Percentiles rank a stretch among this genome's conserved stretches.
Evolutionary conservation across 2,329 filamentous ascomycete genomes (phyloP).

Genomic region (Colletotrichum gloeosporioides): DNA sequence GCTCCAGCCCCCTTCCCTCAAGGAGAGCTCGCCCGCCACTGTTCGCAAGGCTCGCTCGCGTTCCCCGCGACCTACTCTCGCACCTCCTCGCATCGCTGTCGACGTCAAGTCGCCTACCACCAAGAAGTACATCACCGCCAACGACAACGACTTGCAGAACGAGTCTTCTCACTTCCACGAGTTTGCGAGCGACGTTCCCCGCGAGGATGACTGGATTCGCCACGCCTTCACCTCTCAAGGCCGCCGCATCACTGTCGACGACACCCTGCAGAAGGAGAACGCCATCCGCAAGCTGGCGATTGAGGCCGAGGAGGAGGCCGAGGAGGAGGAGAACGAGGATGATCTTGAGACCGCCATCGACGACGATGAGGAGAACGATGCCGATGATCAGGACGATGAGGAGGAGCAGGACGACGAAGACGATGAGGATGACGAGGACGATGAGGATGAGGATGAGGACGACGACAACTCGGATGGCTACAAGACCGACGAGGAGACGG

Average conservation of each 20-base stretch:
- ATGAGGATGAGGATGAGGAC: conserved; percentile 60
- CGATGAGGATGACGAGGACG: conserved; percentile 53
- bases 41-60: conserved; percentile 30
- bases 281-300: conserved; percentile 83
- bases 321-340: conserved; percentile 70
- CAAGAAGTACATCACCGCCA: conserved; percentile 56
- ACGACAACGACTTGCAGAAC: conserved; percentile 53
- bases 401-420: conserved; percentile 60
- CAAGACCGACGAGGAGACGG: conserved; percentile 74
- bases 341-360: conserved; percentile 49
- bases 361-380: conserved; percentile 41
- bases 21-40: conserved; percentile 22
- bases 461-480: conserved; percentile 69
- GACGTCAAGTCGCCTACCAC: conserved; percentile 42
- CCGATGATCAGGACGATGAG: conserved; percentile 51
- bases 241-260: conserved; percentile 82
- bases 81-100: conserved; percentile 40
- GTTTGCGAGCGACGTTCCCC: conserved; percentile 82
- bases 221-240: conserved; percentile 69
- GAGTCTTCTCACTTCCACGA: conserved; percentile 80
- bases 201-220: conserved; percentile 90
- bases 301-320: conserved; percentile 89
- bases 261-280: conserved; percentile 90
- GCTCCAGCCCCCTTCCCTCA: background rate
- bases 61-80: conserved; percentile 26